Evolutionary conservation across 768 basidiomycete genomes (phyloP).

Genomic region (Podaxis mareebaensis): DNA sequence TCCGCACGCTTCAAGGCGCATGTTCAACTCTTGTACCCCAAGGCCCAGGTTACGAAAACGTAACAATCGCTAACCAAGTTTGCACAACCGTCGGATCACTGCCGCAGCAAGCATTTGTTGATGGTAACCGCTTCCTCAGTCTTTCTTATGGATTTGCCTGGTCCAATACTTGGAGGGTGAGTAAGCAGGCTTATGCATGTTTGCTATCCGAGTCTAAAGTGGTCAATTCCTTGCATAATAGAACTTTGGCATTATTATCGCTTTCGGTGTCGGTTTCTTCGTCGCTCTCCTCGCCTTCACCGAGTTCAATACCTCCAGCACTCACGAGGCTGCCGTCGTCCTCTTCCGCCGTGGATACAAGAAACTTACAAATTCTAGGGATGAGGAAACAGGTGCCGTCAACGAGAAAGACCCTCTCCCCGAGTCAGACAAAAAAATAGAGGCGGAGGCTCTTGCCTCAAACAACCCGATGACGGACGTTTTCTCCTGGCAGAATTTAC

Average conservation of each 20-base stretch:
- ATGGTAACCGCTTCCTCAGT: conserved; percentile 53
- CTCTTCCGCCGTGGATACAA: conserved; percentile 66
- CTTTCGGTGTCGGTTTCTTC: conserved; percentile 63
- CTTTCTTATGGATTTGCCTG: conserved; percentile 48
- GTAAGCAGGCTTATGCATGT: conserved; percentile 17
- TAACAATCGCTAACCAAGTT: conserved; percentile 65
- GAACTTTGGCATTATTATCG: conserved; percentile 70
- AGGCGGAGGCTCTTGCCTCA: conserved; percentile 25
- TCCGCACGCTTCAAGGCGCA: conserved; percentile 63
- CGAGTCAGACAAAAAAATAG: conserved; percentile 25
- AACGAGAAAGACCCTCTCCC: conserved; percentile 27
- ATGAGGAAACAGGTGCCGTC: conserved; percentile 21
- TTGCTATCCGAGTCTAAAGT: background rate
- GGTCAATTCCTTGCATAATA: conserved; percentile 21
- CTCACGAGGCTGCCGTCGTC: conserved; percentile 39
- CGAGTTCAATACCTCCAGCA: conserved; percentile 46
- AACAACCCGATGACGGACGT: conserved; percentile 46
- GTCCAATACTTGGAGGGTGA: conserved; percentile 42
- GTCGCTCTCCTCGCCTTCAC: conserved; percentile 55
- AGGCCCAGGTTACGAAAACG: conserved; percentile 61
- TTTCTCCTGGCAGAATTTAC: conserved; percentile 80
- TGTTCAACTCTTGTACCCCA: conserved; percentile 61
- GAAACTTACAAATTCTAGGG: conserved; percentile 1
- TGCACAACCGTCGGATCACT: conserved; percentile 70
- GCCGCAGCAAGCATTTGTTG: conserved; percentile 56